Base-by-base conservation (phyloP, 2,329 filamentous ascomycete species). In the Dothistroma septosporum region DNA sequence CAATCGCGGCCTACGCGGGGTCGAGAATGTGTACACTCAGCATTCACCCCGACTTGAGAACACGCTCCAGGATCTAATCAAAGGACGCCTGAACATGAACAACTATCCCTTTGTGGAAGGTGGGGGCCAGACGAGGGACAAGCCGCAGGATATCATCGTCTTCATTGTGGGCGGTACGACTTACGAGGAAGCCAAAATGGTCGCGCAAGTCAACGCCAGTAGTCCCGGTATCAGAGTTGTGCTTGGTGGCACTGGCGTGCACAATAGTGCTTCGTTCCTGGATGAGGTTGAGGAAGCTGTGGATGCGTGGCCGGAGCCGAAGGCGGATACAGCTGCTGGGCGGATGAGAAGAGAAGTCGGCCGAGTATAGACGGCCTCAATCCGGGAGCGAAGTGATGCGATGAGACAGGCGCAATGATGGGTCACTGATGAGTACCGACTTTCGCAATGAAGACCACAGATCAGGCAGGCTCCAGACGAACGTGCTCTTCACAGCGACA, bases 21-120 rank as follows among this genome's bases (percentile, higher is more conserved):
- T 99, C 0, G 95, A 99, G 75, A 99, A 99, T 69, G 94, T 99
- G 31, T 99, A 99, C 75, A 99, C 94, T 0, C 95, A 99, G 74
- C 94, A 99, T 75, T 95, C 91, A 6, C 92, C 95, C 0, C 83
- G 91, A 22, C 77, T 99, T 16, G 92, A 97, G 74, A 84, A 85
- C 24, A 97, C 92, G 0, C 78, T 99, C 19, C 93, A 97, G 73
- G 93, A 93, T 69, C 80, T 99, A 55, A 92, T 97, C 78, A 97
- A 96, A 73, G 95, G 94, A 0, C 86, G 90, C 32, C 77, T 99
- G 61, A 89, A 87, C 69, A 91, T 96, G 70, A 85, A 92, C 66
- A 86, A 94, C 64, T 97, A 96, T 72, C 95, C 94, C 0, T 99
- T 97, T 72, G 85, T 97, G 5, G 94, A 97, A 68, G 91, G 91